Evolutionary conservation across 495 filamentous ascomycete genomes (phyloP), one percentile per base, ranked within the genome.

Genomic region (Elasticomyces elasticus): DNA sequence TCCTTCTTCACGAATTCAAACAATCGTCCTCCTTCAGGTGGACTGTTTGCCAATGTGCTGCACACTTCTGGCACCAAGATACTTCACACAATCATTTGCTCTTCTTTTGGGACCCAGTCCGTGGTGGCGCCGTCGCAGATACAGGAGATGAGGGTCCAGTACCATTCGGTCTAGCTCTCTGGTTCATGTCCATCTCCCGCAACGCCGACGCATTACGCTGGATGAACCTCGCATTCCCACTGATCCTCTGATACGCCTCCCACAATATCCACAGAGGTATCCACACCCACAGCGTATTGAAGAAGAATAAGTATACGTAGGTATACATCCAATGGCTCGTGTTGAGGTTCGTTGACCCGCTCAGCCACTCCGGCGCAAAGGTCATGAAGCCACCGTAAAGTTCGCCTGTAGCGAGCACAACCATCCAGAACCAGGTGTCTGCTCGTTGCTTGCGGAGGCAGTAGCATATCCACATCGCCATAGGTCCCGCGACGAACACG

Each of bases 301-400:
- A 95, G 71, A 94, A 94, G 60, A 86, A 74, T 49, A 97, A 69
- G 64, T 95, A 95, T 11, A 95, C 71, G 87, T 87, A 86, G 60
- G 84, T 65, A 63, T 90, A 95, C 76, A 96, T 89, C 56, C 79
- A 85, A 61, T 94, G 89, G 54, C 78, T 80, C 0, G 80, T 84
- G 60, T 90, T 82, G 60, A 97, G 74, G 67, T 87, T 87, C 55
- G 79, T 67, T 54, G 75, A 86, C 1, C 82, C 85, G 3, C 77
- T 84, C 51, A 97, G 68, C 90, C 89, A 97, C 72, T 97, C 91
- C 13, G 91, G 91, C 59, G 79, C 83, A 70, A 97, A 97, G 0
- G 91, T 97, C 86, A 97, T 96, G 66, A 85, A 95, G 12, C 85
- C 83, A 33, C 91, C 91, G 70, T 97, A 97, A 12, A 97, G 66